These are phyloP conservation scores for Hordeum pubiflorum DNA, from an alignment of 202 grass and related monocot species.

Conservation along the genomic window DNA sequence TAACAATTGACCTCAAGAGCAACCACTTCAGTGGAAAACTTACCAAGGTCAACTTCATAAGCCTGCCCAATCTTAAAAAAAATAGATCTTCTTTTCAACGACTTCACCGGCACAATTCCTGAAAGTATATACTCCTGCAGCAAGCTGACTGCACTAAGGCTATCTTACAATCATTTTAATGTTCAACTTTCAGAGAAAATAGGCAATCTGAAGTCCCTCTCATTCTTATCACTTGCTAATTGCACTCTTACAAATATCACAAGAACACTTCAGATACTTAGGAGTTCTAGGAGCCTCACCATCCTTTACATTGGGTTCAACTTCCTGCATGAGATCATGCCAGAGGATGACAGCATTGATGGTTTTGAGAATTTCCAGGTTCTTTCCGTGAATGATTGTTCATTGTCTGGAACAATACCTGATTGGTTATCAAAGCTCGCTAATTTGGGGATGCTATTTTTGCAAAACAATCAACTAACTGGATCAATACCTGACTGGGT, in stretches of 20 bases:
- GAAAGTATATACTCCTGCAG: slow-evolving; percentile 41
- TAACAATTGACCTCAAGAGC: slow-evolving; percentile 15
- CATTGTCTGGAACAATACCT: slow-evolving; percentile 43
- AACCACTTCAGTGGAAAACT: not conserved
- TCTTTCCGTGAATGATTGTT: slow-evolving; percentile 16
- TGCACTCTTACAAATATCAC: slow-evolving; percentile 14
- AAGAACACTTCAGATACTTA: slow-evolving; percentile 23
- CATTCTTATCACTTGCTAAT: slow-evolving; percentile 12
- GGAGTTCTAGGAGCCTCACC: not conserved
- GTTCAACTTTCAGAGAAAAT: slow-evolving; percentile 35
- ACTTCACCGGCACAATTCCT: slow-evolving; percentile 42
- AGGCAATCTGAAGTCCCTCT: slow-evolving; percentile 25
- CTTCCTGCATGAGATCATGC: slow-evolving; percentile 15
- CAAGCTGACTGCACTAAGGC: slow-evolving; percentile 31
- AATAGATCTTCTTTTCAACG: slow-evolving; percentile 11
- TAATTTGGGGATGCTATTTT: slow-evolving; percentile 31
- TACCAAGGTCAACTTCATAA: slow-evolving; percentile 10
- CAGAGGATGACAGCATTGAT: slow-evolving; percentile 7
- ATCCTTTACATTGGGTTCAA: not conserved
- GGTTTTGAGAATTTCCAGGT: slow-evolving; percentile 34
- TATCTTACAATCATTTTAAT: slow-evolving; percentile 25
- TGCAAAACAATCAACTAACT: slow-evolving; percentile 31
- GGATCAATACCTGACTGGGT: slow-evolving; percentile 47
- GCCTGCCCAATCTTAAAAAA: slow-evolving; percentile 21
- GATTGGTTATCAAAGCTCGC: slow-evolving; percentile 35